Conservation (phyloP, 2,329 filamentous ascomycete genomes). For the Penicillium sp. region DNA sequence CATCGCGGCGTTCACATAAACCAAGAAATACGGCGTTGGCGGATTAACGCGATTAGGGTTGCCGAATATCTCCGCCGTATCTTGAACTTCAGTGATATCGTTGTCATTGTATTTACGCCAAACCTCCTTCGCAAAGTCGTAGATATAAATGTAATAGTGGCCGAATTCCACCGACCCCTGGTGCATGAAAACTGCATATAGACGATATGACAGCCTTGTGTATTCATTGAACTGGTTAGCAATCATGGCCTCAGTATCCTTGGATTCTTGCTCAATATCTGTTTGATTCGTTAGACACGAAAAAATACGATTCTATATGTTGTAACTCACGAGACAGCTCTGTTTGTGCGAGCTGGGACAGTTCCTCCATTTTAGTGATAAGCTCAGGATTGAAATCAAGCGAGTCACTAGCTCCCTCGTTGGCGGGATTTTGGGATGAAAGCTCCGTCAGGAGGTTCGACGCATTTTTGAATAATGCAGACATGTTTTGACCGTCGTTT, state of each 20-base stretch:
- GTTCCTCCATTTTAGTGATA: slow-evolving; percentile 40
- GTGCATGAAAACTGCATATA: slow-evolving; percentile 93
- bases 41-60: slow-evolving; percentile 57
- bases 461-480: slow-evolving; percentile 29
- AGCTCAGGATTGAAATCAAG: slow-evolving; percentile 43
- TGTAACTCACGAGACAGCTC: slow-evolving; percentile 43
- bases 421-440: slow-evolving; percentile 21
- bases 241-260: slow-evolving; percentile 47
- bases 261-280: slow-evolving; percentile 46
- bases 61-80: slow-evolving; percentile 64
- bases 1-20: slow-evolving; percentile 69
- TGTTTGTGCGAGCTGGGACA: slow-evolving; percentile 41
- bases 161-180: slow-evolving; percentile 65
- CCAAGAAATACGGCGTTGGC: slow-evolving; percentile 78
- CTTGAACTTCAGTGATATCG: slow-evolving; percentile 64
- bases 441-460: slow-evolving; percentile 45
- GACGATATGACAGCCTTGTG: slow-evolving; percentile 66
- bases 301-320: not conserved
- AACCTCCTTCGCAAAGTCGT: slow-evolving; percentile 72
- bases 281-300: slow-evolving; percentile 1
- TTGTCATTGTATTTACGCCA: slow-evolving; percentile 97
- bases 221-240: slow-evolving; percentile 60
- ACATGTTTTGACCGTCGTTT: slow-evolving; percentile 25
- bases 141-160: slow-evolving; percentile 97
- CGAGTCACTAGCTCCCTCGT: slow-evolving; percentile 32